Evolutionary conservation across 2,329 filamentous ascomycete genomes (phyloP), one percentile per base, ranked within the genome.

Genomic region (Penicillium italicum): DNA sequence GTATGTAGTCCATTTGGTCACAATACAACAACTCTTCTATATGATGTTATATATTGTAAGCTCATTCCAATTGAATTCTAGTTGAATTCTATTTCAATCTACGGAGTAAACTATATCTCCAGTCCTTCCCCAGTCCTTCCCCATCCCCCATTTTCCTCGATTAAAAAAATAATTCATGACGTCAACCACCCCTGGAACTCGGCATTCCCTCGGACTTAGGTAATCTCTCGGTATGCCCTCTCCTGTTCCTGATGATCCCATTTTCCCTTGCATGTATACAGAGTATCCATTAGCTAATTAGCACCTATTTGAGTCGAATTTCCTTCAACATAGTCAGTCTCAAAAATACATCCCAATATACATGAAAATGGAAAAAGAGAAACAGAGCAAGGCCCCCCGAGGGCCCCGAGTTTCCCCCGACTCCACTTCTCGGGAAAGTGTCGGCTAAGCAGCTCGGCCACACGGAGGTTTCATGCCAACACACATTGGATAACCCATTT

Each of bases 371-470:
- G 24, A 43, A 24, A 9, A 38, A 37, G 14, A 41, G 7, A 10
- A 24, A 14, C 20, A 12, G 34, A 37, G 16, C 2, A 41, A 5
- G 18, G 41, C n/a, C 53, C 52, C 58, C 50, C 14, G 31, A 36
- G 8, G 16, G 18, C 34, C 34, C 60, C 61, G 57, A 57, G 11
- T 47, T 50, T 34, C 20, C 10, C 18, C 45, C 50, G 33, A 57
- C 24, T 59, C 51, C 38, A 56, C 47, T 63, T 70, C 63, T 70
- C 70, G 68, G 67, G 54, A 55, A 57, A 62, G 66, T 69, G 63
- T 72, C 71, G 71, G 71, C 50, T 72, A 70, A 53, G 28, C 47
- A 31, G 16, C 37, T 72, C 71, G 71, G 71, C 65, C 66, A 66
- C 68, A 72, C 68, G 71, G 71, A 73, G 66, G 54, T 66, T 40